Percentiles rank a stretch among this genome's conserved stretches.
phyloP scores from a whole-genome alignment of 495 filamentous ascomycete genomes.

The Delitschia confertaspora region DNA sequence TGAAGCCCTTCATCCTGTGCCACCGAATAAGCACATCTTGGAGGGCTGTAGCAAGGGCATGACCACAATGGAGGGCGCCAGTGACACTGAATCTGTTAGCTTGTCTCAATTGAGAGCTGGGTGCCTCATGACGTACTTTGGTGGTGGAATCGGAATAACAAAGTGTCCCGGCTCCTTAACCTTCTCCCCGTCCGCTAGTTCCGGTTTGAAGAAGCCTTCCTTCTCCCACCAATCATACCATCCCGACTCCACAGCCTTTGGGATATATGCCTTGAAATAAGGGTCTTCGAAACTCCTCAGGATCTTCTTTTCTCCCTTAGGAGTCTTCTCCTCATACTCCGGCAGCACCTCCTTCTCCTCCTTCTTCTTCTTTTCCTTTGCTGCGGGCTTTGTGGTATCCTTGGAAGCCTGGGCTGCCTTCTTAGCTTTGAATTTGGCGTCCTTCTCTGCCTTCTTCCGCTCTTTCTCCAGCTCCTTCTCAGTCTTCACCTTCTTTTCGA shows the following conservation, averaged over 20 bases:
- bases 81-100: slow-evolving; percentile 16
- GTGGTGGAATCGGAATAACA: slow-evolving; percentile 66
- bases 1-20: slow-evolving; percentile 46
- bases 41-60: slow-evolving; percentile 56
- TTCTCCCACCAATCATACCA: slow-evolving; percentile 55
- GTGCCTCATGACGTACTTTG: slow-evolving; percentile 71
- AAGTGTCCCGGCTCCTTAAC: slow-evolving; percentile 60
- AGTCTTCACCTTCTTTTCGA: slow-evolving; percentile 35
- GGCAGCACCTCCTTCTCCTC: slow-evolving; percentile 29
- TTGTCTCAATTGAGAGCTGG: no score
- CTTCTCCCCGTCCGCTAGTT: slow-evolving; percentile 58
- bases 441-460: slow-evolving; percentile 51
- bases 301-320: slow-evolving; percentile 37
- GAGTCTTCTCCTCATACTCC: slow-evolving; percentile 36
- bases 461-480: slow-evolving; percentile 47
- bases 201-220: slow-evolving; percentile 63
- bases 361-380: slow-evolving; percentile 45
- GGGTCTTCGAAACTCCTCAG: slow-evolving; percentile 36
- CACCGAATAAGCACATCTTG: slow-evolving; percentile 73
- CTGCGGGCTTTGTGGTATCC: slow-evolving; percentile 31
- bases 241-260: slow-evolving; percentile 46
- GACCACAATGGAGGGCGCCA: slow-evolving; percentile 60
- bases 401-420: slow-evolving; percentile 41
- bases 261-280: slow-evolving; percentile 47
- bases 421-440: slow-evolving; percentile 52